These are phyloP conservation scores for Naganishia vishniacii DNA, from an alignment of 768 basidiomycete genomes.

Conservation along the genomic window DNA sequence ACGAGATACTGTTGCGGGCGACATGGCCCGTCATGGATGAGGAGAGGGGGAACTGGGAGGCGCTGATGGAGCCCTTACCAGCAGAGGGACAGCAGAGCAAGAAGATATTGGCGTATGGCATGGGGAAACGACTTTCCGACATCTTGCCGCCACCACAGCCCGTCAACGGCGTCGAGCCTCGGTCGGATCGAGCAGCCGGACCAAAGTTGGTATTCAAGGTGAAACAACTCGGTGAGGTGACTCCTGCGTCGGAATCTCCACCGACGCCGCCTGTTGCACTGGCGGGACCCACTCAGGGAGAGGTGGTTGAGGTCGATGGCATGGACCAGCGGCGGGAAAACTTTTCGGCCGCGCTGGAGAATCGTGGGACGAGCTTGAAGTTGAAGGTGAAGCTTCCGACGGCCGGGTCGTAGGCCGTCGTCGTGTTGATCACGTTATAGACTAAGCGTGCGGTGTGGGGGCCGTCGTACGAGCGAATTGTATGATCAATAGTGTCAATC, in stretches of 20 bases:
- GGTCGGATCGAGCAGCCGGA: background rate
- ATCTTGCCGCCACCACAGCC: background rate
- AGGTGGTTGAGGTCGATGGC: background rate
- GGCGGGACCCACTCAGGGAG: background rate
- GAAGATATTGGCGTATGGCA: background rate
- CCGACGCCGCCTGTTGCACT: background rate
- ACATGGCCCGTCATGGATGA: slow-evolving; percentile 24
- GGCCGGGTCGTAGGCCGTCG: too few relatives aligned
- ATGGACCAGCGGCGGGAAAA: background rate
- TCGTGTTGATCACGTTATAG: too few relatives aligned
- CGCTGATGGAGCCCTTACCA: background rate
- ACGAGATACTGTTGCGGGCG: slow-evolving; percentile 23
- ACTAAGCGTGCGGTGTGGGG: too few relatives aligned
- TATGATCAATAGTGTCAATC: too few relatives aligned
- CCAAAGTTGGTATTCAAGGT: background rate
- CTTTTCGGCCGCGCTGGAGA: background rate
- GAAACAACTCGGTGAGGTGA: background rate
- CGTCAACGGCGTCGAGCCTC: too few relatives aligned
- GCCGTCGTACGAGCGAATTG: too few relatives aligned
- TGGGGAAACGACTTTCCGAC: slow-evolving; percentile 6
- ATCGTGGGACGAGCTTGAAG: background rate
- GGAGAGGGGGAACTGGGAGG: slow-evolving; percentile 20
- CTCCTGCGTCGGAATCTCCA: background rate
- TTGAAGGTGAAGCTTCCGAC: slow-evolving; percentile 1
- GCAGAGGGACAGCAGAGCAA: background rate